Evolutionary conservation across 1,284 basidiomycete species (phyloP).

Genomic region (Trichosporon coremiiforme): DNA sequence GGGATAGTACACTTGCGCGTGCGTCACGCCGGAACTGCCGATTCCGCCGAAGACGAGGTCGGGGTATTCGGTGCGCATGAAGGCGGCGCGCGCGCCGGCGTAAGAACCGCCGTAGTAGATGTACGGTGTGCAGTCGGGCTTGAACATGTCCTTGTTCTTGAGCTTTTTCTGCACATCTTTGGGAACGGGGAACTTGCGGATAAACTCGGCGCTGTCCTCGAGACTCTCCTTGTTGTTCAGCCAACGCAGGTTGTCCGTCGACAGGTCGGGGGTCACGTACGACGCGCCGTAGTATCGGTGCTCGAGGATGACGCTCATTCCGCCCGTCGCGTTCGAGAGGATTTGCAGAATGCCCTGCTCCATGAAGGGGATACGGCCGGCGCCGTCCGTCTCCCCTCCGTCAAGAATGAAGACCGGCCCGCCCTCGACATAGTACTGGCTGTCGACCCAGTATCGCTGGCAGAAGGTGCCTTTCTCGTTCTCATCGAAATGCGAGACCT

Average conservation of each 20-base stretch:
- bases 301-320: constrained; percentile 83
- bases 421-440: constrained; percentile 73
- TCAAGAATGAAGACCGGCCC: constrained; percentile 80
- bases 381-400: constrained; percentile 72
- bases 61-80: constrained; percentile 75
- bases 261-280: constrained; percentile 66
- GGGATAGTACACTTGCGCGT: constrained; percentile 61
- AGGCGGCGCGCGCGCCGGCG: constrained; percentile 89
- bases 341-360: constrained; percentile 77
- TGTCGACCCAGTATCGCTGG: constrained; percentile 79
- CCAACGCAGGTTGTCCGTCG: constrained; percentile 78
- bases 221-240: constrained; percentile 85
- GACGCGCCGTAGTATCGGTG: constrained; percentile 75
- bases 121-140: constrained; percentile 69
- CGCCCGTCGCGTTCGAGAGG: constrained; percentile 76
- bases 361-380: constrained; percentile 52
- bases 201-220: constrained; percentile 89
- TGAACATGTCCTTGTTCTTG: constrained; percentile 62
- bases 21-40: constrained; percentile 68
- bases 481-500: constrained; percentile 69
- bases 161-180: constrained; percentile 59
- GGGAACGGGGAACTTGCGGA: constrained; percentile 72
- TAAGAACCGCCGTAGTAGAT: constrained; percentile 86
- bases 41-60: constrained; percentile 88
- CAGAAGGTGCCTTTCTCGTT: constrained; percentile 56